Evolutionary conservation across 73 alveolate species (phyloP).

Genomic region (Tetrahymena malaccensis): DNA sequence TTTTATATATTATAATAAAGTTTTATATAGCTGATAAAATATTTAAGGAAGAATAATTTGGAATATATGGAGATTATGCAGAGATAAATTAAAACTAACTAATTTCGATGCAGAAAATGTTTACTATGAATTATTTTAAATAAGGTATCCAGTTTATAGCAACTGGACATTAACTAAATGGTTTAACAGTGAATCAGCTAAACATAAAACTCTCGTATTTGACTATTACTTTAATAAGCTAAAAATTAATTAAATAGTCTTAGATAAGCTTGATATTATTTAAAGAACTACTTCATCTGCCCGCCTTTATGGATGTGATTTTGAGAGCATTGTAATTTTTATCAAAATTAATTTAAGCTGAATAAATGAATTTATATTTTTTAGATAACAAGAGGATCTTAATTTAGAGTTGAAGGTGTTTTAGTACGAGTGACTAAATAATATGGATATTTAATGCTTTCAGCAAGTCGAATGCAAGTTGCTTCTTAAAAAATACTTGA

Average conservation of each 20-base stretch:
- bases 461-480: constrained; percentile 73
- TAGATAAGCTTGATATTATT: constrained; percentile 49
- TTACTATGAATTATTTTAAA: background rate
- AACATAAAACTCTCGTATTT: background rate
- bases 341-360: background rate
- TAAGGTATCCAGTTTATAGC: background rate
- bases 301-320: constrained; percentile 90
- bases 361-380: background rate
- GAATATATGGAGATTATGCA: constrained; percentile 19
- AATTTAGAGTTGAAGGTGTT: constrained; percentile 93
- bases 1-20: background rate
- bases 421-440: constrained; percentile 70
- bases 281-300: constrained; percentile 82
- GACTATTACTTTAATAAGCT: constrained; percentile 5
- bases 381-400: constrained; percentile 72
- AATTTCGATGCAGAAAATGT: constrained; percentile 23
- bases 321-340: constrained; percentile 69
- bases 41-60: constrained; percentile 13
- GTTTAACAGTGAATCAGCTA: constrained; percentile 5
- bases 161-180: constrained; percentile 1
- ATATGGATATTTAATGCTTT: constrained; percentile 66
- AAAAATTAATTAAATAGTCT: background rate
- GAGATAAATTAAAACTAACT: constrained; percentile 5
- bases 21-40: background rate
- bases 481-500: constrained; percentile 57